These are phyloP conservation scores for Arctium lappa DNA, from an alignment of 129 eudicot genomes.

Conservation along the genomic window DNA sequence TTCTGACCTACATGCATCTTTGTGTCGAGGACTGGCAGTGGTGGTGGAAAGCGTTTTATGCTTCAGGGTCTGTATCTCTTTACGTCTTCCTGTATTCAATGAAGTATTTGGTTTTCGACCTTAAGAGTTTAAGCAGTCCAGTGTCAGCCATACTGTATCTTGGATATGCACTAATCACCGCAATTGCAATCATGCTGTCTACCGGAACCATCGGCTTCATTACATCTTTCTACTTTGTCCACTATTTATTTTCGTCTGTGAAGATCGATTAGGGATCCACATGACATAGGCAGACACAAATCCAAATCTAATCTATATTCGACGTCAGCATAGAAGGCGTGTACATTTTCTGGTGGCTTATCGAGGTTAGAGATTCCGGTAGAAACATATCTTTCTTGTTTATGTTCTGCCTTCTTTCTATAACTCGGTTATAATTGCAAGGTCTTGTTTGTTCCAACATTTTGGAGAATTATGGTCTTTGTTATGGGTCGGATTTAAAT, in stretches of 20 bases:
- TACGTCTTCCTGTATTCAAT: slow-evolving; percentile 64
- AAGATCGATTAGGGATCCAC: slow-evolving; percentile 23
- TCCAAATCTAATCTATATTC: slow-evolving; percentile 7
- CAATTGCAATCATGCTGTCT: slow-evolving; percentile 31
- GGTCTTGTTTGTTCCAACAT: slow-evolving; percentile 26
- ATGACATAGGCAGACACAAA: not conserved
- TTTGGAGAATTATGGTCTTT: slow-evolving; percentile 5
- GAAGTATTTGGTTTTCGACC: slow-evolving; percentile 62
- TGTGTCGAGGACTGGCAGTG: slow-evolving; percentile 78
- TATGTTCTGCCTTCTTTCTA: slow-evolving; percentile 2
- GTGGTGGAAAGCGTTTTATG: slow-evolving; percentile 85
- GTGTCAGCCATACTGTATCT: slow-evolving; percentile 59
- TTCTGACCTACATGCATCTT: slow-evolving; percentile 42
- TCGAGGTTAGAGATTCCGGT: slow-evolving; percentile 22
- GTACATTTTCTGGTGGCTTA: slow-evolving; percentile 18
- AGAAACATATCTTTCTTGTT: slow-evolving; percentile 3
- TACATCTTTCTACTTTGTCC: slow-evolving; percentile 35
- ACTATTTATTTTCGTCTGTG: slow-evolving; percentile 31
- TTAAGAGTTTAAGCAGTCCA: slow-evolving; percentile 63
- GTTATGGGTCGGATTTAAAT: not conserved
- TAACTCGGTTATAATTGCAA: slow-evolving; percentile 15
- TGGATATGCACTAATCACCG: slow-evolving; percentile 43
- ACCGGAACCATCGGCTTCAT: slow-evolving; percentile 34
- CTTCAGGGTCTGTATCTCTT: slow-evolving; percentile 60
- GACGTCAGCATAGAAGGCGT: slow-evolving; percentile 17